Conservation (phyloP, 2,329 filamentous ascomycete genomes). For the Fusarium tuaranense region DNA sequence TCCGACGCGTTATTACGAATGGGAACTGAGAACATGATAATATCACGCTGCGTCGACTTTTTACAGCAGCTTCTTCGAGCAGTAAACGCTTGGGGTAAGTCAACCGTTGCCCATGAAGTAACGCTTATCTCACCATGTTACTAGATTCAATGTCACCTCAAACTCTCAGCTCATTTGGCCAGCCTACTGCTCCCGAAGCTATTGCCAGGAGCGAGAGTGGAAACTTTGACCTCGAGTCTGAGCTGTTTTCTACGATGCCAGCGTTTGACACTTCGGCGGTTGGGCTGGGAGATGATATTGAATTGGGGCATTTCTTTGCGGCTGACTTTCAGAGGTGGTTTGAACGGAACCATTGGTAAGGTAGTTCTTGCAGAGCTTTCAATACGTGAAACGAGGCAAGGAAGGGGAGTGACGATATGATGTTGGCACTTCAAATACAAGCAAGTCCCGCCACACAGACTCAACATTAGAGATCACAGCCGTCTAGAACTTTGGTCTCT, state of each 20-base stretch:
- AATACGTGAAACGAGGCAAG: not conserved
- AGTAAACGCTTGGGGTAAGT: not conserved
- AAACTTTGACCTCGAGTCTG: not conserved
- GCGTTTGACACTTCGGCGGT: not conserved
- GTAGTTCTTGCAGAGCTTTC: not conserved
- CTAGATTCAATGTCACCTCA: not conserved
- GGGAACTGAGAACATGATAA: not conserved
- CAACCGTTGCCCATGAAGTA: not conserved
- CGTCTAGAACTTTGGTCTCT: not conserved
- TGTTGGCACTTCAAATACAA: not conserved
- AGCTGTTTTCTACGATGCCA: not conserved
- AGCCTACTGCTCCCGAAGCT: not conserved
- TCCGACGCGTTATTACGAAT: not conserved
- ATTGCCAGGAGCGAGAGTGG: not conserved
- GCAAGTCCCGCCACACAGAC: not conserved
- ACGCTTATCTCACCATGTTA: not conserved
- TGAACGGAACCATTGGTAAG: not conserved
- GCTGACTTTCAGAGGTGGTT: slow-evolving; percentile 4
- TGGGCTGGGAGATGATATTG: not conserved
- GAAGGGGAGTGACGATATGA: not conserved
- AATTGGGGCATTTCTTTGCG: not conserved
- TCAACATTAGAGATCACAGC: not conserved
- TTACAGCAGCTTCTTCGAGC: not conserved
- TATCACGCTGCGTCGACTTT: not conserved
- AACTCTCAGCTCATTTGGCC: not conserved